Percentiles rank a stretch among this genome's conserved stretches.
These are phyloP conservation scores for Scytalidium sp. DNA, from an alignment of 2,329 filamentous ascomycete species.

Conservation along the genomic window DNA sequence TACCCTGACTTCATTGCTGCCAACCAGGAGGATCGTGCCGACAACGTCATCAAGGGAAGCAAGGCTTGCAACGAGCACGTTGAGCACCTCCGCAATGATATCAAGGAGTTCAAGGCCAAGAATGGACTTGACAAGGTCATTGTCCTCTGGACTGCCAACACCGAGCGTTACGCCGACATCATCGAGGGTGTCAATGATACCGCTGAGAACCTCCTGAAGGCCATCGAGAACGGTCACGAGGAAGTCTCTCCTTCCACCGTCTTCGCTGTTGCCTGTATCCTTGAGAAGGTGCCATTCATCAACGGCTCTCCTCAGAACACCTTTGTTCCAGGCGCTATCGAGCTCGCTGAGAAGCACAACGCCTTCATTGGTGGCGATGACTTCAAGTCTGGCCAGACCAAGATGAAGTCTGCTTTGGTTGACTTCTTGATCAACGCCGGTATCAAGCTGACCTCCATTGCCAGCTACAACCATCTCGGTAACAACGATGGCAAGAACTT, in stretches of 20 bases:
- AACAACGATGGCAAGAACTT: slow-evolving; percentile 99
- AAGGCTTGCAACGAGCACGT: slow-evolving; percentile 87
- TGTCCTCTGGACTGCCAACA: slow-evolving; percentile 98
- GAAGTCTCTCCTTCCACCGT: slow-evolving; percentile 95
- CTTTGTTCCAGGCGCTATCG: slow-evolving; percentile 88
- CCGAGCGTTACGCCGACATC: slow-evolving; percentile 91
- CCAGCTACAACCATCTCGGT: slow-evolving; percentile 98
- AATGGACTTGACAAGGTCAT: slow-evolving; percentile 92
- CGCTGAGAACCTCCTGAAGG: slow-evolving; percentile 84
- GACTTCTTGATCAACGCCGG: slow-evolving; percentile 98
- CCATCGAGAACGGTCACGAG: slow-evolving; percentile 82
- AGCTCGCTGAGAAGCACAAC: slow-evolving; percentile 81
- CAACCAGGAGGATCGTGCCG: slow-evolving; percentile 94
- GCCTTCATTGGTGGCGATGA: slow-evolving; percentile 97
- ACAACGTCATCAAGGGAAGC: slow-evolving; percentile 80
- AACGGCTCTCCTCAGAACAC: slow-evolving; percentile 99
- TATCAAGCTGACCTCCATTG: slow-evolving; percentile 98
- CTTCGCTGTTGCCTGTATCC: slow-evolving; percentile 91
- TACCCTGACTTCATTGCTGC: slow-evolving; percentile 99
- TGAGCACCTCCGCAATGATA: slow-evolving; percentile 89
- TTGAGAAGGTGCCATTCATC: slow-evolving; percentile 91
- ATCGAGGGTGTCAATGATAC: slow-evolving; percentile 92
- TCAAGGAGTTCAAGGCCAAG: slow-evolving; percentile 85
- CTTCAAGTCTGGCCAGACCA: slow-evolving; percentile 99
- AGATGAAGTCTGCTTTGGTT: slow-evolving; percentile 99